Evolutionary conservation across 768 basidiomycete genomes (phyloP), one percentile per base, ranked within the genome.

Genomic region (Boletus insuetus): DNA sequence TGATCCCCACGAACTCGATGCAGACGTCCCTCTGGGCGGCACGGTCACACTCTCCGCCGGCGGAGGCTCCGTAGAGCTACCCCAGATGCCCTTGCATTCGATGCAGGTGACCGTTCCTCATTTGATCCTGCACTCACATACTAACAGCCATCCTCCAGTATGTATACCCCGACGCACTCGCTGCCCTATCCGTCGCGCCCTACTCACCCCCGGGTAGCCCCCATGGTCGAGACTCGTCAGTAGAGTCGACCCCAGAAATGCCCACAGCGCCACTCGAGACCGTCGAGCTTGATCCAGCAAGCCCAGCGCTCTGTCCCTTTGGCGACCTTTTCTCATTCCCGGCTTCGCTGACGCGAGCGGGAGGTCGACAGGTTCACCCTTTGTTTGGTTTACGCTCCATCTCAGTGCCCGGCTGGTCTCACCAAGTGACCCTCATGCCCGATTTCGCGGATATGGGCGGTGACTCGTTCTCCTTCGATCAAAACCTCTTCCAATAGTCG

Each of bases 161-260:
- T 45, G 52, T 68, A 60, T 72, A 80, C 56, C 72, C 78, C 52
- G 64, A 70, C 62, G 69, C 77, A 68, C 80, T 84, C 63, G 78
- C 82, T 46, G 76, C 77, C 16, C 72, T 87, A n/a, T 79, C 84
- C 24, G 75, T 86, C 52, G 73, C 79, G 12, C 82, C 84, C 29
- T 71, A 75, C 58, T 81, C 81, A 34, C 83, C 82, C 20, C 69
- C 69, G 42, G 73, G 75, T 41, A 67, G 71, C 59, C 71, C 73
- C 49, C 74, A 75, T 58, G 64, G 68, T 42, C 75, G 73, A 22
- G 74, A 79, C 59, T 78, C 80, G 7, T 76, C 82, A 12, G 68
- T 74, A 43, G 80, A 83, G 59, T 85, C 85, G n/a, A 80, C 82
- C 3, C 82, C 82, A 19, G 82, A 83, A 62, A 53, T 76, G 6